These are phyloP conservation scores for Leishmania lainsoni DNA, from an alignment of 208 protist species.

Conservation along the genomic window DNA sequence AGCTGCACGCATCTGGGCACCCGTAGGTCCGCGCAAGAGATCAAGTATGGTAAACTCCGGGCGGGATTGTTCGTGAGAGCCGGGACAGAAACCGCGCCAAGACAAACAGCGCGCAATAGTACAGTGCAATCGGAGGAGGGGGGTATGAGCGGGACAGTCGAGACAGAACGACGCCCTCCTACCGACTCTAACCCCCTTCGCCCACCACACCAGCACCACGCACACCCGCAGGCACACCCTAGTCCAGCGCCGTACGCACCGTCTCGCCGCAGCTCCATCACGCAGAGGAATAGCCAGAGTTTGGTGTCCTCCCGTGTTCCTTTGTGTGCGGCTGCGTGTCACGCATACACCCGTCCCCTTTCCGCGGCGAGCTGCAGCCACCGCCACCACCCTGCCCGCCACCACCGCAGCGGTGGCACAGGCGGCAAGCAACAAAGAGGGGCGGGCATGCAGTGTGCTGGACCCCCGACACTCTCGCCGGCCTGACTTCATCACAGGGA, in stretches of 20 bases:
- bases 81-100: background rate
- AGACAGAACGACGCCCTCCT: background rate
- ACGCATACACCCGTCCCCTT: background rate
- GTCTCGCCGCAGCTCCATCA: slow-evolving; percentile 8
- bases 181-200: background rate
- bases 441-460: background rate
- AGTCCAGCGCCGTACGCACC: slow-evolving; percentile 2
- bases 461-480: background rate
- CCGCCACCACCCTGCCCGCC: background rate
- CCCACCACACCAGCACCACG: background rate
- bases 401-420: background rate
- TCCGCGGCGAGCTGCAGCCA: background rate
- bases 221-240: background rate
- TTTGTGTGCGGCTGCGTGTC: slow-evolving; percentile 8
- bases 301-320: slow-evolving; percentile 16
- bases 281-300: background rate
- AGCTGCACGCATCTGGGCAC: slow-evolving; percentile 40
- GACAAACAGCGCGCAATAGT: background rate
- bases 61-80: slow-evolving; percentile 72
- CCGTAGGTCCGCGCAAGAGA: slow-evolving; percentile 70
- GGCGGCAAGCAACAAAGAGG: background rate
- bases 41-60: slow-evolving; percentile 53
- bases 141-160: background rate
- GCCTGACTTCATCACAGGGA: slow-evolving; percentile 19
- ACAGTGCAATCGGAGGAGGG: background rate